Evolutionary conservation across 192 early-diverging fungal species (phyloP).

Genomic region (Podila epicladia): DNA sequence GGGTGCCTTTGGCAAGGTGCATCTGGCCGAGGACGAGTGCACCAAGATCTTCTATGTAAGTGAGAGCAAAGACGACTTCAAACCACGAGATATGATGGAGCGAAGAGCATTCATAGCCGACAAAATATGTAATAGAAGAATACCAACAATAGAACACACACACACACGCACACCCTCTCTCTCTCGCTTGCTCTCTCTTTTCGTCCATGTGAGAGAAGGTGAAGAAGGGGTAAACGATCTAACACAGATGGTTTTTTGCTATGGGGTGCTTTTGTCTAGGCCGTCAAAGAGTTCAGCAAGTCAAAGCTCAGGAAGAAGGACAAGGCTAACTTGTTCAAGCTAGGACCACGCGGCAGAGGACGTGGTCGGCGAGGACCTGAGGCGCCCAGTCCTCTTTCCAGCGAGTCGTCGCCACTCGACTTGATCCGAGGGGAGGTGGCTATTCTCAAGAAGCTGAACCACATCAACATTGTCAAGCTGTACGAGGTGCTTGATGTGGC

Average conservation of each 20-base stretch:
- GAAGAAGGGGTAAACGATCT: too few relatives aligned
- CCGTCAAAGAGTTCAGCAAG: slow-evolving; percentile 96
- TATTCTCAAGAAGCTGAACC: slow-evolving; percentile 94
- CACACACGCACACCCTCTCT: too few relatives aligned
- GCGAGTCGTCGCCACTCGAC: slow-evolving; percentile 79
- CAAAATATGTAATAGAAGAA: too few relatives aligned
- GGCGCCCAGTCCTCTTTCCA: slow-evolving; percentile 16
- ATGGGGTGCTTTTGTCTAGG: slow-evolving; percentile 53
- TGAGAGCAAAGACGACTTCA: background rate
- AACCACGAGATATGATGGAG: background rate
- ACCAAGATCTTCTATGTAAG: slow-evolving; percentile 68
- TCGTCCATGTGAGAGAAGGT: too few relatives aligned
- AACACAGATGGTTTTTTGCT: background rate
- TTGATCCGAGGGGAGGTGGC: slow-evolving; percentile 91
- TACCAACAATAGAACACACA: background rate
- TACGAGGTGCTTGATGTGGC: slow-evolving; percentile 96
- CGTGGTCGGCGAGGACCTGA: slow-evolving; percentile 65
- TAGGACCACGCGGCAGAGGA: slow-evolving; percentile 61
- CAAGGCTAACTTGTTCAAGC: slow-evolving; percentile 62
- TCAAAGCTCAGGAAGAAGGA: slow-evolving; percentile 79
- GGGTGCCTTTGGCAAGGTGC: slow-evolving; percentile 92
- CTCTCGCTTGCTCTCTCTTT: too few relatives aligned
- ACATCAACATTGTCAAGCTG: slow-evolving; percentile 86
- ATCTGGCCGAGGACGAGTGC: slow-evolving; percentile 69
- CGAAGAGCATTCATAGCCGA: too few relatives aligned